Evolutionary conservation across 163 green algal species (phyloP), one percentile per base, ranked within the genome.

Genomic region (Prototheca stagnorum): DNA sequence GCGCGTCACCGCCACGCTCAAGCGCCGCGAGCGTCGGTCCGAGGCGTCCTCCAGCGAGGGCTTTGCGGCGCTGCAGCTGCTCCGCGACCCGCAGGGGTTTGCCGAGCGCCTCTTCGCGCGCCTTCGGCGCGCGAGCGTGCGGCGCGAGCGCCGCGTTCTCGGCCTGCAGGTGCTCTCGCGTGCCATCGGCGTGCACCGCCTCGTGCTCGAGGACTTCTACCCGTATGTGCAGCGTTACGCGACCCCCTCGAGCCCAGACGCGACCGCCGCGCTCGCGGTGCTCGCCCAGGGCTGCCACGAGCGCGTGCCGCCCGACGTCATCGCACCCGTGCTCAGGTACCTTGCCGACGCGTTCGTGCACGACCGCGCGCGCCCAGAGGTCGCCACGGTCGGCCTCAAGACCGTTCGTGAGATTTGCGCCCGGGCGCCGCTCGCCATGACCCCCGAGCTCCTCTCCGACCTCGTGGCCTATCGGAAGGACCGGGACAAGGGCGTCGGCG

Each of bases 181-280:
- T n/a, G 56, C 82, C 17, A 73, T 95, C 24, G 84, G 82, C 25
- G 62, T 87, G 52, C 85, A 94, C 75, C 78, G 81, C 59, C 70
- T 94, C 36, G 59, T 89, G 40, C 49, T 95, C n/a, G 77, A 94
- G 47, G 90, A 92, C 67, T 93, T 94, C 65, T 97, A 95, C 70
- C 80, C 85, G 35, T 92, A 84, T 59, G 59, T 95, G 6, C 72
- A 94, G 61, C 85, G 87, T 65, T 97, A 95, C 70, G 72, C 94
- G 5, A 67, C 77, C 31, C 86, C 88, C 17, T 72, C 82, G 40
- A 76, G 89, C 51, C 67, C 66, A 1, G 88, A 98, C 25, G 82
- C 93, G 12, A 92, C 84, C 6, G 44, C 64, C 36, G 53, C 93
- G 23, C 72, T 94, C 29, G 70, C 76, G 5, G 68, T 77, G 22